Evolutionary conservation across 352 stramenopile species (phyloP), one percentile per base, ranked within the genome.

Genomic region (Phytophthora vignae): DNA sequence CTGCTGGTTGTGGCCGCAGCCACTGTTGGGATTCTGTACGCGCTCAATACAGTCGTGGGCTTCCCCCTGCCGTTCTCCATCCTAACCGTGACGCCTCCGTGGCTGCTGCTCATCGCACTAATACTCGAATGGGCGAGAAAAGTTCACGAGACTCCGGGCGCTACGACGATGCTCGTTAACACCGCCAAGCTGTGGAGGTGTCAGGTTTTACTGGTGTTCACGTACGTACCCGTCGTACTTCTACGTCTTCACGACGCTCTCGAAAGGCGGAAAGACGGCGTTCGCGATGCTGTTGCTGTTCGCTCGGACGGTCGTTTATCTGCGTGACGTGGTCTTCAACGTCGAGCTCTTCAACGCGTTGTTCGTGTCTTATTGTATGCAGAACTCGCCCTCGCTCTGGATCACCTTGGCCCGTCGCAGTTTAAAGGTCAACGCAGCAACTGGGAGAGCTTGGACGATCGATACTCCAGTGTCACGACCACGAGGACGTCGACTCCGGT

Each of bases 161-260:
- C 46, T 6, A 3, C 46, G 1, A 29, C 3, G 19, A 53, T 53
- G 46, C 46, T 53, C 7, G 14, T 22, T 14, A 53, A 29, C 19
- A 7, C 19, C 5, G 10, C 27, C n/a, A 53, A 53, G 17, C 19
- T 53, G 46, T 53, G 46, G 46, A 53, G 29, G 46, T 53, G 46
- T 4, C 46, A 74, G 19, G 33, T 63, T 12, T 15, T 38, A 11
- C 44, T 68, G n/a, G 40, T 27, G 31, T 71, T 42, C 29, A 61
- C 73, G 54, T 82, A 61, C 73, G 54, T 82, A 82, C 55, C 60
- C 75, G 10, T 9, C 54, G 3, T 79, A 70, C 54, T 74, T 54
- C 33, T 69, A 60, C 58, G 46, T 53, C 7, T 82, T 82, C 50
- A 58, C 55, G 25, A 67, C 19, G 46, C 46, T 53, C 9, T 53